Evolutionary conservation across 768 basidiomycete species (phyloP), one percentile per base, ranked within the genome.

Genomic region (Paxillus involutus): DNA sequence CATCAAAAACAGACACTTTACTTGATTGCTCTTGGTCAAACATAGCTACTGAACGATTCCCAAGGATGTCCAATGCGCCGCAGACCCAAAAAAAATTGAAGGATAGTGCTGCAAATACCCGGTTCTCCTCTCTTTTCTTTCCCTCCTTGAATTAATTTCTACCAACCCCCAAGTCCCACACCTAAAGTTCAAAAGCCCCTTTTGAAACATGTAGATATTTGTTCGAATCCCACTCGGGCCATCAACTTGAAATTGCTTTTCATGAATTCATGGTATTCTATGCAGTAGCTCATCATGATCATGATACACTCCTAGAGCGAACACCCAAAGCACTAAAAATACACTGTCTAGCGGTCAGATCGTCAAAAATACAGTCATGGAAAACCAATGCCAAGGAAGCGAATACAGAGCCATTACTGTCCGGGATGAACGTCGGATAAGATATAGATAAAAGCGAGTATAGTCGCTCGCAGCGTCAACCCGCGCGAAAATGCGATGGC

Each of bases 331-430:
- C 1, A 40, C 51, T 69, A 67, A 6, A 1, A 30, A 67, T 70
- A 68, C 69, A 68, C 1, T 16, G 30, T 69, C 59, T 71, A 67
- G 24, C 40, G n/a, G 11, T 19, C 11, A 59, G 51, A 26, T 26
- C 26, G 2, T 26, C 4, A 26, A 26, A 30, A 17, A 60, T 63
- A 67, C 62, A 71, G 19, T 44, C 46, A 51, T 10, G 6, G 3
- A 47, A 55, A 26, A 26, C 2, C 32, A 9, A 44, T 35, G 35
- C 11, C 33, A 42, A 43, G 9, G 26, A n/a, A 32, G 44, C 21
- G 51, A 55, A 50, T 41, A 0, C 46, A 16, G 53, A 56, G 26
- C 52, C 45, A 49, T 41, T 6, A 43, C 21, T 11, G 21, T 49
- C 54, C 48, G 55, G 48, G 39, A 36, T 49, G 40, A 53, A 40